Evolutionary conservation across 305 asterid genomes (phyloP).

Genomic region (Fraxinus baroniana): DNA sequence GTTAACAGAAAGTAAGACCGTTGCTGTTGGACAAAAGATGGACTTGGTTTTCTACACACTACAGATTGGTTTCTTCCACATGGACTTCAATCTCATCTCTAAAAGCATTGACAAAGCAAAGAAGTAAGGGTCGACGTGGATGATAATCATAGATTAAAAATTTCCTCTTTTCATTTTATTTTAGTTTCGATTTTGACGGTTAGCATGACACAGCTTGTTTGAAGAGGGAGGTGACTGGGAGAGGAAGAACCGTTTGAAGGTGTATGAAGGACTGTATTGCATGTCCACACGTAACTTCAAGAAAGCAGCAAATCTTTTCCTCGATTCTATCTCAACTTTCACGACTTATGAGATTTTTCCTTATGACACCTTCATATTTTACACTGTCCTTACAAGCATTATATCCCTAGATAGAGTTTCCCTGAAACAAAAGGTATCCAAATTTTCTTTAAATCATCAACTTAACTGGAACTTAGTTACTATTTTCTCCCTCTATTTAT

Average conservation of each 20-base stretch:
- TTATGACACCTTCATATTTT: slow-evolving; percentile 80
- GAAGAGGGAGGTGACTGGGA: slow-evolving; percentile 99
- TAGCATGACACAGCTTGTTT: slow-evolving; percentile 57
- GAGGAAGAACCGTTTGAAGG: slow-evolving; percentile 90
- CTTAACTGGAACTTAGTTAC: not conserved
- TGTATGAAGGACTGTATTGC: slow-evolving; percentile 84
- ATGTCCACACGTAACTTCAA: slow-evolving; percentile 87
- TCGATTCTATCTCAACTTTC: slow-evolving; percentile 89
- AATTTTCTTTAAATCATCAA: slow-evolving; percentile 16
- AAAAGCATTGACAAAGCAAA: slow-evolving; percentile 90
- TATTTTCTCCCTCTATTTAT: not conserved
- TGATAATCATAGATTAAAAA: slow-evolving; percentile 11
- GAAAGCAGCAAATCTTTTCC: slow-evolving; percentile 82
- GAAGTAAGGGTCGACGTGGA: slow-evolving; percentile 43
- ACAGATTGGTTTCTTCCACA: slow-evolving; percentile 74
- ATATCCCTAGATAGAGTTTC: slow-evolving; percentile 88
- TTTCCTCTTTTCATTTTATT: not conserved
- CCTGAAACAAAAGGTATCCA: slow-evolving; percentile 75
- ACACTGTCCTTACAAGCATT: slow-evolving; percentile 85
- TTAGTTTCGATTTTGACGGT: slow-evolving; percentile 25
- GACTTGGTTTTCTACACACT: slow-evolving; percentile 79
- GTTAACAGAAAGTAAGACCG: slow-evolving; percentile 80
- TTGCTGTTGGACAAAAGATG: slow-evolving; percentile 94
- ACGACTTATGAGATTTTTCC: slow-evolving; percentile 89
- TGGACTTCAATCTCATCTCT: slow-evolving; percentile 82